Conservation (phyloP, 2,329 filamentous ascomycete species). For the Aspergillus amoenus region DNA sequence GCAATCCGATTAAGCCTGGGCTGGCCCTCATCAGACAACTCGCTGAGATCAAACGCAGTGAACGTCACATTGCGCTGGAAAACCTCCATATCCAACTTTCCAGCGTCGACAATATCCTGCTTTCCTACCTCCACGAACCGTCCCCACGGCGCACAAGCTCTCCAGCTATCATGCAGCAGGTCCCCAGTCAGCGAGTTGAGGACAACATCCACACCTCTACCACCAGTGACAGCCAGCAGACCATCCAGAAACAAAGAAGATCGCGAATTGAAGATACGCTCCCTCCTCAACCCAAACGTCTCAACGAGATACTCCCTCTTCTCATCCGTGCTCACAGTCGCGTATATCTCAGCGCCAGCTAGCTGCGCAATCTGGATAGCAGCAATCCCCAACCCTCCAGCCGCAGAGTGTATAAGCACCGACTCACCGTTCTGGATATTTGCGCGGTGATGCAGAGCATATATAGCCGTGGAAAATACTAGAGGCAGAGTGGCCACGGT, state of each 20-base stretch:
- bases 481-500: neutral
- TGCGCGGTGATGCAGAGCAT: neutral
- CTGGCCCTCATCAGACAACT: neutral
- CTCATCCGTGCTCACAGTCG: constrained; percentile 22
- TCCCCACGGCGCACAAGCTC: constrained; percentile 3
- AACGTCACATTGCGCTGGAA: neutral
- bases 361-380: neutral
- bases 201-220: constrained; percentile 12
- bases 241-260: neutral
- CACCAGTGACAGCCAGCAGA: constrained; percentile 1
- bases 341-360: constrained; percentile 15
- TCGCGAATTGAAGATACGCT: constrained; percentile 8
- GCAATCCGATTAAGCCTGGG: neutral
- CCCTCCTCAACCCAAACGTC: constrained; percentile 5
- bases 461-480: neutral
- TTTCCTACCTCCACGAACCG: constrained; percentile 18
- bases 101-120: neutral
- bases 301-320: constrained; percentile 25
- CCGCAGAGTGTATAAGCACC: neutral
- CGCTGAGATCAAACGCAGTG: neutral
- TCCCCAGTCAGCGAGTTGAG: constrained; percentile 11
- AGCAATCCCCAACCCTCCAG: neutral
- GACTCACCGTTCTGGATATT: neutral
- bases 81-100: neutral
- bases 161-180: neutral